Conservation (phyloP, 352 stramenopile genomes). For the Phytophthora sansomeana region DNA sequence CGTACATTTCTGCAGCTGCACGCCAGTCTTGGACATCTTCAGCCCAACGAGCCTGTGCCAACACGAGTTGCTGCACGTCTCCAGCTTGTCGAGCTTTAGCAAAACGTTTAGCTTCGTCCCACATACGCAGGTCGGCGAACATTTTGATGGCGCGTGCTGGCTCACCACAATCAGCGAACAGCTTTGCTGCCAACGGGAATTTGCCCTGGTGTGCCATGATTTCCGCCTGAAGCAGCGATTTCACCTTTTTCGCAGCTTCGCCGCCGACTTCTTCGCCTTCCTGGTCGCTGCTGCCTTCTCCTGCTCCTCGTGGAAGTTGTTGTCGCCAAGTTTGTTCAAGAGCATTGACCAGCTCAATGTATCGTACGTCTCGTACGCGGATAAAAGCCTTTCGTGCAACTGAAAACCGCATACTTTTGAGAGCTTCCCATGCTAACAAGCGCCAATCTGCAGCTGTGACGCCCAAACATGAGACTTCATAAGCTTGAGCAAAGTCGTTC, state of each 20-base stretch:
- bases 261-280: slow-evolving; percentile 38
- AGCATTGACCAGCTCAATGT: slow-evolving; percentile 90
- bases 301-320: slow-evolving; percentile 48
- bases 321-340: slow-evolving; percentile 84
- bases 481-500: slow-evolving; percentile 89
- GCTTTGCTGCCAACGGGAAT: slow-evolving; percentile 92
- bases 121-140: slow-evolving; percentile 93
- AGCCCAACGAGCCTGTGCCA: slow-evolving; percentile 93
- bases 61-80: slow-evolving; percentile 90
- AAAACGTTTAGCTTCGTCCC: slow-evolving; percentile 95
- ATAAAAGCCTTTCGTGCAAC: slow-evolving; percentile 90
- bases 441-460: slow-evolving; percentile 94
- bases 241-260: slow-evolving; percentile 65
- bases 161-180: slow-evolving; percentile 83
- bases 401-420: slow-evolving; percentile 85
- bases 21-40: slow-evolving; percentile 94
- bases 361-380: slow-evolving; percentile 91
- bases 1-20: slow-evolving; percentile 92
- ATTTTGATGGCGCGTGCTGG: slow-evolving; percentile 93
- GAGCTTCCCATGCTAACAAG: slow-evolving; percentile 86
- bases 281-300: slow-evolving; percentile 17
- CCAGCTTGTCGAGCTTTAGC: slow-evolving; percentile 79
- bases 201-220: slow-evolving; percentile 93
- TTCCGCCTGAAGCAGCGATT: slow-evolving; percentile 85
- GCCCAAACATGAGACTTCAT: slow-evolving; percentile 93